Base-by-base conservation (phyloP, 2,329 filamentous ascomycete genomes). In the Fusarium concolor region DNA sequence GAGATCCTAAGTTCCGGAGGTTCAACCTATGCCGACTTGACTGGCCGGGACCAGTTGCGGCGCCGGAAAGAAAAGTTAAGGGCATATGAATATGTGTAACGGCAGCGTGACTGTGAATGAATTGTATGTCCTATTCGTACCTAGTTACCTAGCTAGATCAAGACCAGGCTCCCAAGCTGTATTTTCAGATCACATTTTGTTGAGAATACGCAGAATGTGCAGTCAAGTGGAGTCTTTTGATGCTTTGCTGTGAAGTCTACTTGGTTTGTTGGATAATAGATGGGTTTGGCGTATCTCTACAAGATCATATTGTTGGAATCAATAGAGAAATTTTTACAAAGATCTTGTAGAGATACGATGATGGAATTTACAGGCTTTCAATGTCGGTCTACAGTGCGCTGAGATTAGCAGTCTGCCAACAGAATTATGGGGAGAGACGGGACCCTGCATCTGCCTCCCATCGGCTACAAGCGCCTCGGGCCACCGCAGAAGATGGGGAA, bases 1-100 rank as follows among this genome's bases (percentile, higher is more conserved):
- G 44, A 65, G 55, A 26, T 17, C 56, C 39, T 39, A 62, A 58
- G 44, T 38, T 45, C 49, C 52, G 65, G 62, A 22, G 37, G n/a
- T 15, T 43, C 47, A 56, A 33, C 26, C 43, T 14, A 24, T 26
- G 44, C 51, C 47, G 56, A 49, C 22, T 39, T 17, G 29, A 31
- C 38, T 6, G 22, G 22, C 22, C 50, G 56, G 49, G 38, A n/a
- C 14, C 18, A 35, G 22, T 42, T 15, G 35, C 31, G 38, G 22
- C 29, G 26, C 62, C 54, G 60, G 14, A 28, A 41, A n/a, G 9
- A 37, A 50, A 41, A 39, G 37, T 64, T 17, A 22, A 17, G 28
- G 22, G 33, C 26, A 20, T 29, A 10, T 29, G 9, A 41, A 22
- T 18, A 17, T n/a, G 14, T 52, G 17, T 22, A 46, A 12, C 31